Percentiles rank a stretch among this genome's conserved stretches.
phyloP scores from a whole-genome alignment of 768 basidiomycete genomes.

The Trametes cingulata region DNA sequence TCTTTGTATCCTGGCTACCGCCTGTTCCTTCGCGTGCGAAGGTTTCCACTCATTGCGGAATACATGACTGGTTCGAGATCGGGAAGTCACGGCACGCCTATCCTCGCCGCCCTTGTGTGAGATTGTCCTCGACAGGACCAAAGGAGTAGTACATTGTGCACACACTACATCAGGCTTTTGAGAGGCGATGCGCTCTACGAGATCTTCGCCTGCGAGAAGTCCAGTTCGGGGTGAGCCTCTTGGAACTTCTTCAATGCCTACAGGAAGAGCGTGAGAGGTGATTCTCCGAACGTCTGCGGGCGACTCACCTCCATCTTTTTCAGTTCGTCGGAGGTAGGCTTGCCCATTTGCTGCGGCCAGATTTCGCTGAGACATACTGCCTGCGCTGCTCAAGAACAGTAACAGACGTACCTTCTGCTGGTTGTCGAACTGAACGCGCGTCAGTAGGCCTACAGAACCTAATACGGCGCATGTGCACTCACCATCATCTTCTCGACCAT shows the following conservation, averaged over 20 bases:
- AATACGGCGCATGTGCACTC: constrained; percentile 32
- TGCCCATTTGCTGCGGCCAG: constrained; percentile 79
- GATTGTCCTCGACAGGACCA: neutral
- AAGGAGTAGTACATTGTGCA: neutral
- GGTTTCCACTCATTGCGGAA: constrained; percentile 21
- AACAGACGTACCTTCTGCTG: constrained; percentile 60
- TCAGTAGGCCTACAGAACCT: constrained; percentile 5
- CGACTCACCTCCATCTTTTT: constrained; percentile 83
- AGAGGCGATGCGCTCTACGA: constrained; percentile 42
- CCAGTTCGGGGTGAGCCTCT: constrained; percentile 87
- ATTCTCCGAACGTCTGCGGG: constrained; percentile 2
- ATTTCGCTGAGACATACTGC: constrained; percentile 9
- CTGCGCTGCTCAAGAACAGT: neutral
- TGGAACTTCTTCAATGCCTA: constrained; percentile 90
- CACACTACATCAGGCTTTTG: neutral
- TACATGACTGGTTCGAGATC: constrained; percentile 19
- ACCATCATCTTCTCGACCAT: constrained; percentile 99
- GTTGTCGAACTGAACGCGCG: constrained; percentile 61
- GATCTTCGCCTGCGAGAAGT: constrained; percentile 91
- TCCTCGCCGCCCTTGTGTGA: no score
- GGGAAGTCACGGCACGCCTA: constrained; percentile 12
- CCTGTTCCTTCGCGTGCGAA: constrained; percentile 22
- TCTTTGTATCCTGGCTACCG: constrained; percentile 13
- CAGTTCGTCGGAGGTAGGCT: constrained; percentile 91
- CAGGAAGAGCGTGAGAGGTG: neutral